These are phyloP conservation scores for Marasmius tenuissimus DNA, from an alignment of 1,284 basidiomycete species.

Conservation along the genomic window DNA sequence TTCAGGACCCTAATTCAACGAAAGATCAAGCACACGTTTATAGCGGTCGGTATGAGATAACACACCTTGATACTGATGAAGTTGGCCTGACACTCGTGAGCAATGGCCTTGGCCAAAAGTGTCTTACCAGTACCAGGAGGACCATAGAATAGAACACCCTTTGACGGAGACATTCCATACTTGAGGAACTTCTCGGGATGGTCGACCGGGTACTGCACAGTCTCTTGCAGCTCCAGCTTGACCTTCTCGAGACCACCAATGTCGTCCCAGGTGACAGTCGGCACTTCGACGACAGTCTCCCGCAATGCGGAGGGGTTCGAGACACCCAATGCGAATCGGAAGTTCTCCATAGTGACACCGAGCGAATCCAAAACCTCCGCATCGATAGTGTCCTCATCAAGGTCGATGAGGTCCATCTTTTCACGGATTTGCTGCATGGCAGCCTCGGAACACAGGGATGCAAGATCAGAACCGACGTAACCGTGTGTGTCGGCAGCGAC, in stretches of 20 bases:
- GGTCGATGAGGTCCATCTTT: conserved; percentile 96
- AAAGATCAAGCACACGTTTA: conserved; percentile 15
- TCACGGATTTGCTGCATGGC: conserved; percentile 99
- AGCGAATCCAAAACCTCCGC: conserved; percentile 96
- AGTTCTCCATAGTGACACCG: conserved; percentile 98
- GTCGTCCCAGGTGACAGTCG: conserved; percentile 92
- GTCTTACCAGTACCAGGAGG: conserved; percentile 98
- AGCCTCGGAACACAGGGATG: conserved; percentile 94
- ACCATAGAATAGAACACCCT: conserved; percentile 97
- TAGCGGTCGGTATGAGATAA: conserved; percentile 14
- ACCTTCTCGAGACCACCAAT: conserved; percentile 99
- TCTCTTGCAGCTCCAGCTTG: conserved; percentile 99
- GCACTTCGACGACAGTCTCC: conserved; percentile 95
- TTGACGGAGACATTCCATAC: conserved; percentile 99
- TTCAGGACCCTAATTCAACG: conserved; percentile 77
- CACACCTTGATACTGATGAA: conserved; percentile 91
- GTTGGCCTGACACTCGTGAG: conserved; percentile 99
- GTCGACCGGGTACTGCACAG: conserved; percentile 99
- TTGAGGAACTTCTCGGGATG: conserved; percentile 99
- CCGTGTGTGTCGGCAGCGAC: conserved; percentile 98
- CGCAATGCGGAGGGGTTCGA: conserved; percentile 97
- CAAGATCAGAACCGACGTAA: conserved; percentile 98
- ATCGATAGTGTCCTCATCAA: conserved; percentile 94
- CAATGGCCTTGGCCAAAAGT: conserved; percentile 94
- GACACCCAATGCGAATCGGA: conserved; percentile 92